Evolutionary conservation across 768 basidiomycete species (phyloP), one percentile per base, ranked within the genome.

Genomic region (Boletus pseudo-olivaceus): DNA sequence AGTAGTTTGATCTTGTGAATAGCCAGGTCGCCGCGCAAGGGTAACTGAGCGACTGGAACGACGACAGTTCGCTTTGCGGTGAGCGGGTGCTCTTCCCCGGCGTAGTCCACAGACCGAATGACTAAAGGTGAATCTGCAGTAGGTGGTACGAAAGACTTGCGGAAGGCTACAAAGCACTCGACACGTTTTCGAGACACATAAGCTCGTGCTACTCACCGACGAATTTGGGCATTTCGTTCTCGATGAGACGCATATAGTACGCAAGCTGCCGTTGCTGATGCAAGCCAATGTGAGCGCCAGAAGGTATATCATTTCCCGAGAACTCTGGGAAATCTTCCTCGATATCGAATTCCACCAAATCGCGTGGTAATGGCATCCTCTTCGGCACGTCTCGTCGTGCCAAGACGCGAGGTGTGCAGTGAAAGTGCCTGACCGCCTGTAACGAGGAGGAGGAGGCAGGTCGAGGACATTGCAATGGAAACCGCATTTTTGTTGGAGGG

Each of bases 1-100:
- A 99, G 78, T 3, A 98, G 77, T 66, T 93, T 90, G 65, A 95
- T 75, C 70, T 89, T 92, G 72, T 96, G 91, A 10, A 85, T 69
- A 7, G 92, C 88, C 20, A 73, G 70, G n/a, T 81, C 76, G 48
- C 76, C 68, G 38, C 73, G 75, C 60, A 98, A 73, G 0, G 91
- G 86, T 40, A 98, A 78, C 12, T 79, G 70, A 55, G 88, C 78
- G 35, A 98, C 83, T 14, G 92, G 81, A 12, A 83, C 87, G 17
- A 90, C 84, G 50, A 93, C 76, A 49, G 77, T 80, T 49, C 87
- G 83, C 70, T 95, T 94, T 23, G 76, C 73, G 12, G 76, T 79
- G 6, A 79, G 84, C 14, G 88, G 91, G 66, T 90, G 92, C 41
- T 73, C 72, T 71, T 90, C 90, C 51, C 88, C 90, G 20, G 79